Conservation (phyloP, 371 early-diverging fungal species). For the Apophysomyces elegans region DNA sequence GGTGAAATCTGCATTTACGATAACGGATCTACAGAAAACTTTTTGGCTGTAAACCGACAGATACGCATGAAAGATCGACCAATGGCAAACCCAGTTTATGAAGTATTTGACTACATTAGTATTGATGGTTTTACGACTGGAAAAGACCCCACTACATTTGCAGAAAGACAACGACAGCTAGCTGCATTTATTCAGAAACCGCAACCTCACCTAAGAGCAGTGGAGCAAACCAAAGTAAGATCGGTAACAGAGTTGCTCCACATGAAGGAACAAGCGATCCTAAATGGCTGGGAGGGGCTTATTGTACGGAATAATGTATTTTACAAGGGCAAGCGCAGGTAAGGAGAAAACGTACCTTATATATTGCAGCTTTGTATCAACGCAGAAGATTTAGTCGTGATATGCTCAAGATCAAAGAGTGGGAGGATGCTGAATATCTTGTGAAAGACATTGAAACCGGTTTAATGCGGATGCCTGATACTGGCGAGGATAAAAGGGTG, state of each 20-base stretch:
- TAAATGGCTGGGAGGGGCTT: conserved; percentile 63
- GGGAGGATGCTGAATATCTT: conserved; percentile 59
- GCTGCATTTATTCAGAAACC: conserved; percentile 18
- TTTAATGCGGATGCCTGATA: conserved; percentile 50
- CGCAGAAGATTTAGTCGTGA: conserved; percentile 35
- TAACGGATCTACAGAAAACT: conserved; percentile 28
- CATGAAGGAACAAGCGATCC: conserved; percentile 31
- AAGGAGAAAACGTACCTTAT: neutral
- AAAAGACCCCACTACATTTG: conserved; percentile 29
- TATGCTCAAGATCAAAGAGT: conserved; percentile 62
- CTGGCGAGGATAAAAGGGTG: conserved; percentile 46
- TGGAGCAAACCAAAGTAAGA: conserved; percentile 39
- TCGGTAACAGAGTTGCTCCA: conserved; percentile 31
- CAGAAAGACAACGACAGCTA: conserved; percentile 40
- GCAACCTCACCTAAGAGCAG: conserved; percentile 27
- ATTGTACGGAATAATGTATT: conserved; percentile 54
- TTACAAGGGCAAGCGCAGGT: conserved; percentile 65
- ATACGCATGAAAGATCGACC: conserved; percentile 32
- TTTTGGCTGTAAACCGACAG: conserved; percentile 33
- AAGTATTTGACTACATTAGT: conserved; percentile 59
- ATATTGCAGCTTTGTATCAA: neutral
- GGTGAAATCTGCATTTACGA: conserved; percentile 62
- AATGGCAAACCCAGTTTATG: conserved; percentile 50
- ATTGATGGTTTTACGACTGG: conserved; percentile 36
- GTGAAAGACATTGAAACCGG: conserved; percentile 58